Conservation (phyloP, 768 basidiomycete genomes). For the Suillus decipiens region DNA sequence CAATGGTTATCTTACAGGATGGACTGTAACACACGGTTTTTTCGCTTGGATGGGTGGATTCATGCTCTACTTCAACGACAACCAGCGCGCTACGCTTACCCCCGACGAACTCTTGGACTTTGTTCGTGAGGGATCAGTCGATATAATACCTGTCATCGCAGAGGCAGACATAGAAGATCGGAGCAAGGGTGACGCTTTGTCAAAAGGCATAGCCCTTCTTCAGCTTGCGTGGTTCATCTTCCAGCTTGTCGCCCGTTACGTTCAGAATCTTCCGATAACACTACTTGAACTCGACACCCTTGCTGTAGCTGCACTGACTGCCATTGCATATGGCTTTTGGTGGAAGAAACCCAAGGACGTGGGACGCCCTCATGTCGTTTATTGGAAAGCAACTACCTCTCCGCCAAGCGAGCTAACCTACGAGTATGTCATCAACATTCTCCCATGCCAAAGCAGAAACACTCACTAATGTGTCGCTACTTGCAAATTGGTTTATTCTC, state of each 20-base stretch:
- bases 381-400: not conserved
- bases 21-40: slow-evolving; percentile 19
- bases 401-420: not conserved
- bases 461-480: too few species aligned
- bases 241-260: slow-evolving; percentile 30
- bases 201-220: slow-evolving; percentile 35
- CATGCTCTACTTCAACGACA: slow-evolving; percentile 9
- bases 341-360: slow-evolving; percentile 43
- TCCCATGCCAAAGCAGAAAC: too few species aligned
- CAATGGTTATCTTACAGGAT: not conserved
- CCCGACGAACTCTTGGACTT: not conserved
- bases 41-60: slow-evolving; percentile 28
- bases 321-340: slow-evolving; percentile 36
- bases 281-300: slow-evolving; percentile 41
- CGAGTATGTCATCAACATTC: not conserved
- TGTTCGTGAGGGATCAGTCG: not conserved
- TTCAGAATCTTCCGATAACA: slow-evolving; percentile 31
- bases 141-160: slow-evolving; percentile 12
- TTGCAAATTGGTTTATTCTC: too few species aligned
- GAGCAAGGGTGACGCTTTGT: slow-evolving; percentile 29
- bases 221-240: slow-evolving; percentile 40
- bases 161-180: not conserved
- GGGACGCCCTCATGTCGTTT: slow-evolving; percentile 12
- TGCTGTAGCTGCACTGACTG: slow-evolving; percentile 33
- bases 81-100: slow-evolving; percentile 7